These are phyloP conservation scores for Pseudogymnoascus sp. DNA, from an alignment of 2,329 filamentous ascomycete species.

Conservation along the genomic window DNA sequence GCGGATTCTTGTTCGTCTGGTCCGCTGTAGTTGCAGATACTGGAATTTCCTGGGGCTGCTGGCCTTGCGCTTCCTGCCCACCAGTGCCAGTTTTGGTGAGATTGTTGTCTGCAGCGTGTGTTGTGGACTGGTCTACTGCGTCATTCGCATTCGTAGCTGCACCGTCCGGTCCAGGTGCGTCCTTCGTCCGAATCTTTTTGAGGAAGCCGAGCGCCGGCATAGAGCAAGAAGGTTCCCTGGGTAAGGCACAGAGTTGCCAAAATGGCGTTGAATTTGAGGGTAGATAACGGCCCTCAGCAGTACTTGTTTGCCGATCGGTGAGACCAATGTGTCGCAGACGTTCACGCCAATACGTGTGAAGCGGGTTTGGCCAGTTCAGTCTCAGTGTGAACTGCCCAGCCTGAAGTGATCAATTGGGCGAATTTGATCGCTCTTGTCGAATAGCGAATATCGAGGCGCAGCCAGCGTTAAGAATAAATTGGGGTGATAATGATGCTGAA, in stretches of 20 bases:
- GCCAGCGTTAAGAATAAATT: constrained; percentile 5
- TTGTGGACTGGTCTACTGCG: constrained; percentile 31
- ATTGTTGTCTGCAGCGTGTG: constrained; percentile 59
- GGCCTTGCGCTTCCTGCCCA: constrained; percentile 35
- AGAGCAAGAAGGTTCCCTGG: background rate
- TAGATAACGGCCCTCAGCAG: background rate
- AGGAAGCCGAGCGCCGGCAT: constrained; percentile 97
- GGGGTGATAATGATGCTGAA: constrained; percentile 7
- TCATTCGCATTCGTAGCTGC: constrained; percentile 6
- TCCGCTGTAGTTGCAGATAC: constrained; percentile 23
- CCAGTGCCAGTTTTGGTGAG: constrained; percentile 57
- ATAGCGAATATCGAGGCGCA: background rate
- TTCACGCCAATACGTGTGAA: background rate
- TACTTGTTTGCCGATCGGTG: constrained; percentile 3
- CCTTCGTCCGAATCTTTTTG: constrained; percentile 98
- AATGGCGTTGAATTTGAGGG: background rate
- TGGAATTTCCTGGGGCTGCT: constrained; percentile 21
- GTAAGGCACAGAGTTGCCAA: constrained; percentile 3
- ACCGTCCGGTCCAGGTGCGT: constrained; percentile 59
- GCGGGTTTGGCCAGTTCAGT: constrained; percentile 1
- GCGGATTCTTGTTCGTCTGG: constrained; percentile 15
- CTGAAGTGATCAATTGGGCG: background rate
- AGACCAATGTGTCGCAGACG: constrained; percentile 3
- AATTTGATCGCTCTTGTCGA: background rate
- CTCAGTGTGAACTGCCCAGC: background rate